Base-by-base conservation (phyloP, 805 yeast genomes). In the Scheffersomyces amazonensis region DNA sequence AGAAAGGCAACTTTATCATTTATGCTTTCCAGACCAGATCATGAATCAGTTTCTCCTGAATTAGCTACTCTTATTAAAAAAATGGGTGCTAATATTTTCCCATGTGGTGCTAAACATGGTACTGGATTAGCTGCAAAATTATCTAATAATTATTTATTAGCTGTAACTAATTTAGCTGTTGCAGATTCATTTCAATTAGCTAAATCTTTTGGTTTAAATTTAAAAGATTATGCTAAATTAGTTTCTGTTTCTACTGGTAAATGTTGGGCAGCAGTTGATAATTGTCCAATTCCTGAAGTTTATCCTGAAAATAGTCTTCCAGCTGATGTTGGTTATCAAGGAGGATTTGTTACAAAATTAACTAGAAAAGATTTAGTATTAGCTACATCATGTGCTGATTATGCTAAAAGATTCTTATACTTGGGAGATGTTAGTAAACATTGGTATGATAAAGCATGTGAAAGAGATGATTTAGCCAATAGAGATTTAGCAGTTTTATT, bases 121-220 rank as follows among this genome's bases (percentile, higher is more conserved):
- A 47, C 73, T 2, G 81, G 81, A 4, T 61, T 76, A 37, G 78
- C 78, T 22, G 80, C 80, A 13, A 75, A 75, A 47, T 61, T 75
- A 43, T 68, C 78, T 31, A 75, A 75, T 55, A 75, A 75, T 54
- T 75, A 75, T 49, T 60, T 76, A 34, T 60, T 75, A 42, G 81
- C 80, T 1, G 61, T 75, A 20, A 71, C 75, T 21, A 75, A 76
- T 53, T 61, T 75, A 46, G 80, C 80, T 0, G 76, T 75, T 11
- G 71, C 77, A 8, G 81, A 75, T 48, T 75, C 78, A 7, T 74
- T 75, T 60, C 76, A 71, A 41, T 58, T 76, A 42, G 81, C 81
- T 17, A 62, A 62, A 39, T 58, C 73, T 11, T 66, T 73, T 40
- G 75, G 76, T 5, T 65, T 76, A 39, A 67, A 76, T 50, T 56